Base-by-base conservation (phyloP, 495 filamentous ascomycete genomes). In the Neurospora pannonica region DNA sequence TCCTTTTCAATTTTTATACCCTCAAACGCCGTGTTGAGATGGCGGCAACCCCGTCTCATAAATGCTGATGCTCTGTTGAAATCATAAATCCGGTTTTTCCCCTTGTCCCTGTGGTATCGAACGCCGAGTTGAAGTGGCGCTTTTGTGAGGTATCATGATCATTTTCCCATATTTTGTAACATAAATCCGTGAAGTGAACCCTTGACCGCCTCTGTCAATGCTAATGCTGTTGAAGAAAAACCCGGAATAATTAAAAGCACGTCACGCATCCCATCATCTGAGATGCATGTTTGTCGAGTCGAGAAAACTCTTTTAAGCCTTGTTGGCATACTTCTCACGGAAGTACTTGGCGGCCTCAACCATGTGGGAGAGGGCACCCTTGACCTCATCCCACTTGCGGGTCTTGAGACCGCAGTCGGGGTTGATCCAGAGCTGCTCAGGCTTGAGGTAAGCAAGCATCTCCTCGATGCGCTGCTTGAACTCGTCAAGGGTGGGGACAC, bases 381-480 rank as follows among this genome's bases (percentile, higher is more conserved):
- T 97, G 82, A 94, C 96, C 92, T 99, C 95, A 80, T 90, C 87
- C 95, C 94, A 97, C 86, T 94, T 90, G 77, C 96, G 92, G 78
- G 96, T 99, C 92, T 99, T 99, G 48, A 99, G 90, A 87, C 96
- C 96, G 81, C 96, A 99, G 86, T 99, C 96, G 75, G 97, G 96
- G 88, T 98, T 94, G 87, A 97, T 91, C 95, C 95, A 98, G 84
- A 98, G 93, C 88, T 98, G 94, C 75, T 97, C 92, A 48, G 94
- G 93, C 86, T 90, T 92, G 84, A 97, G 92, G 89, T 92, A 95
- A 84, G 91, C 85, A 72, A 98, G 90, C 96, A 99, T 98, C 92
- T 99, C 95, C 82, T 91, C 89, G 83, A 98, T 92, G 82, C 97
- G 91, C 83, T 92, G 92, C 90, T 93, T 95, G 90, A 99, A 97